Percentiles rank a stretch among this genome's conserved stretches.
Conservation (phyloP, 192 early-diverging fungal species). For the Coemansia sp. region DNA sequence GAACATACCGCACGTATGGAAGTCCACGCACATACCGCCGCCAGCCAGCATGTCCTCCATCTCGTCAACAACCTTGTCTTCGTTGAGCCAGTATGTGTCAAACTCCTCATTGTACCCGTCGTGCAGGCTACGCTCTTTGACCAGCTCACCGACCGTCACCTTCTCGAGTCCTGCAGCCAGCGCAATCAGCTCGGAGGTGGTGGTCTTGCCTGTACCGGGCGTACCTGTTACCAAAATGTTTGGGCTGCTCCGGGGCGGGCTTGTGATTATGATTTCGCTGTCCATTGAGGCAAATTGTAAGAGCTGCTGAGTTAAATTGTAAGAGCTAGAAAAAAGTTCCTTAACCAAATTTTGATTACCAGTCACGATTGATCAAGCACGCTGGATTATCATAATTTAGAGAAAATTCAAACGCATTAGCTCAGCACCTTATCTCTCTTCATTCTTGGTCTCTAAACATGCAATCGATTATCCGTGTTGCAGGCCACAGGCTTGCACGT, state of each 20-base stretch:
- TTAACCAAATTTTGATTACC: neutral
- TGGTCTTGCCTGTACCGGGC: conserved; percentile 83
- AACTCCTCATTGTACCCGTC: conserved; percentile 85
- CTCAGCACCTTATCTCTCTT: neutral
- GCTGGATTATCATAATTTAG: neutral
- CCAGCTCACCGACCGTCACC: conserved; percentile 82
- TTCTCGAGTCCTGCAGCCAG: conserved; percentile 71
- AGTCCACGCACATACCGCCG: conserved; percentile 90
- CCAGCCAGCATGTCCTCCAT: conserved; percentile 76
- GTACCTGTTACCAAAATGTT: conserved; percentile 86
- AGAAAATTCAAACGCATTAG: no score
- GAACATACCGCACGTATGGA: conserved; percentile 94
- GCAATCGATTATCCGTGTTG: conserved; percentile 3
- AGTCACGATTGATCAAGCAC: neutral
- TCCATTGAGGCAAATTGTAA: conserved; percentile 11
- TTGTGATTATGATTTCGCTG: conserved; percentile 21
- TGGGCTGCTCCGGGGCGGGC: conserved; percentile 53
- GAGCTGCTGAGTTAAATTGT: neutral
- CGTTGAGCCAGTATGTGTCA: conserved; percentile 84
- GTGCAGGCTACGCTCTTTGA: conserved; percentile 85
- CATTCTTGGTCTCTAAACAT: neutral
- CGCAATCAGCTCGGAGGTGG: conserved; percentile 69
- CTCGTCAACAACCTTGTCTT: conserved; percentile 93
- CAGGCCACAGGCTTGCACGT: neutral
- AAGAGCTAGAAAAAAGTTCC: neutral